These are phyloP conservation scores for Flueggea neowawraea DNA, from an alignment of 441 rosid genomes.

Conservation along the genomic window DNA sequence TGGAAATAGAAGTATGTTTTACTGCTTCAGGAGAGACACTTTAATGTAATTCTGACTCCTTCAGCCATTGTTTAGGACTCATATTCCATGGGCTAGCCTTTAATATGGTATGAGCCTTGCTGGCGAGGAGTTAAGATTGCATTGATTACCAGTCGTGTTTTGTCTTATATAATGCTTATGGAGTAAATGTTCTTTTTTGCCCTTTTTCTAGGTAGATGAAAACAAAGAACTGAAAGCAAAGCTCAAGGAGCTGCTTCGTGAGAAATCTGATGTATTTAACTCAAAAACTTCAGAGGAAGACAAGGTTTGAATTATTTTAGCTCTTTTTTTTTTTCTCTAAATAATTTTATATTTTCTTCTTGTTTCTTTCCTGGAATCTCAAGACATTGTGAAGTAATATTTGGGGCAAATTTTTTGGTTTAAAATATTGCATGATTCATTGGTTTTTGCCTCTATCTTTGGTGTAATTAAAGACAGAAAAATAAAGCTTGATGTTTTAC, in stretches of 20 bases:
- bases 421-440: no score
- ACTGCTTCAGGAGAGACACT: conserved; percentile 49
- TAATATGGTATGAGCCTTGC: conserved; percentile 47
- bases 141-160: conserved; percentile 9
- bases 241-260: conserved; percentile 73
- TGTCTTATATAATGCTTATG: conserved; percentile 2
- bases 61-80: conserved; percentile 40
- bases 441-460: no score
- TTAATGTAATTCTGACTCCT: conserved; percentile 50
- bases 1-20: conserved; percentile 83
- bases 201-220: conserved; percentile 45
- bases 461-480: no score
- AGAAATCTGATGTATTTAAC: conserved; percentile 72
- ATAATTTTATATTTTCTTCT: neutral
- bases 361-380: neutral
- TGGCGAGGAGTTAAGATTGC: conserved; percentile 46
- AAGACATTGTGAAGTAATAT: no score
- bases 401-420: no score
- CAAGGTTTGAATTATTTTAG: conserved; percentile 46
- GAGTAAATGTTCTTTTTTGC: neutral
- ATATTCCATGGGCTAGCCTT: conserved; percentile 40
- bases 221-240: conserved; percentile 74
- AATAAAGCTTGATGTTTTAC: no score
- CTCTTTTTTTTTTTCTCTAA: neutral
- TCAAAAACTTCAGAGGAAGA: conserved; percentile 61